Conservation (phyloP, 2,329 filamentous ascomycete species). For the Epichloe sylvatica region DNA sequence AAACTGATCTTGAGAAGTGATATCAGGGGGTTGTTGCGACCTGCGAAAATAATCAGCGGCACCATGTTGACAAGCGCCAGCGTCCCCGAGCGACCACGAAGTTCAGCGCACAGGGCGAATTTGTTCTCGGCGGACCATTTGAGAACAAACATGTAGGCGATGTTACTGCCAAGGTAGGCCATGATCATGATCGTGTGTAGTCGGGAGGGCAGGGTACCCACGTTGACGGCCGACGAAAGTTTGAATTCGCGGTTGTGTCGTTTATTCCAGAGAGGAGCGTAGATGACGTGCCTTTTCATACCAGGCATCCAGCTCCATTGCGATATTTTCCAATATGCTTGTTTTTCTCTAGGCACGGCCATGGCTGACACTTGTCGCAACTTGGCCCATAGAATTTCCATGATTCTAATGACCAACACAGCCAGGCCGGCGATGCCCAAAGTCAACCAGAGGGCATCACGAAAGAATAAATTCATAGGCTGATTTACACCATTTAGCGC, state of each 20-base stretch:
- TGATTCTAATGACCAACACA: conserved; percentile 38
- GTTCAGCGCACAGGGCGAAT: conserved; percentile 59
- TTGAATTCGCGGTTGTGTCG: conserved; percentile 55
- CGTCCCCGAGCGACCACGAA: conserved; percentile 74
- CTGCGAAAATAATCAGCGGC: conserved; percentile 74
- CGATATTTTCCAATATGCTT: conserved; percentile 44
- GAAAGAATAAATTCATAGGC: conserved; percentile 41
- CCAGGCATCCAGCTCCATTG: conserved; percentile 47
- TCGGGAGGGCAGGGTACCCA: conserved; percentile 50
- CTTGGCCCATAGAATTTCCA: conserved; percentile 40
- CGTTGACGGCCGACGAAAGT: conserved; percentile 44
- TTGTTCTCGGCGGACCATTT: conserved; percentile 44
- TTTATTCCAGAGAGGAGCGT: conserved; percentile 50
- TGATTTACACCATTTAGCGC: conserved; percentile 49
- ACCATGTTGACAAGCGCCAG: conserved; percentile 84
- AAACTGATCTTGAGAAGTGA: conserved; percentile 72
- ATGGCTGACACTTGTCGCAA: conserved; percentile 47
- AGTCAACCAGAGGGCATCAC: conserved; percentile 45
- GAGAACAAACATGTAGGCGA: conserved; percentile 47
- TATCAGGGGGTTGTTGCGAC: conserved; percentile 84
- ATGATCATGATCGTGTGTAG: conserved; percentile 45
- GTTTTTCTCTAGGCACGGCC: conserved; percentile 35
- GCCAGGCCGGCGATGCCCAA: conserved; percentile 41
- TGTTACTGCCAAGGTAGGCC: conserved; percentile 45
- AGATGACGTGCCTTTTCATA: conserved; percentile 45